phyloP scores from a whole-genome alignment of 2,329 filamentous ascomycete species.

The Penicillium sp. region DNA sequence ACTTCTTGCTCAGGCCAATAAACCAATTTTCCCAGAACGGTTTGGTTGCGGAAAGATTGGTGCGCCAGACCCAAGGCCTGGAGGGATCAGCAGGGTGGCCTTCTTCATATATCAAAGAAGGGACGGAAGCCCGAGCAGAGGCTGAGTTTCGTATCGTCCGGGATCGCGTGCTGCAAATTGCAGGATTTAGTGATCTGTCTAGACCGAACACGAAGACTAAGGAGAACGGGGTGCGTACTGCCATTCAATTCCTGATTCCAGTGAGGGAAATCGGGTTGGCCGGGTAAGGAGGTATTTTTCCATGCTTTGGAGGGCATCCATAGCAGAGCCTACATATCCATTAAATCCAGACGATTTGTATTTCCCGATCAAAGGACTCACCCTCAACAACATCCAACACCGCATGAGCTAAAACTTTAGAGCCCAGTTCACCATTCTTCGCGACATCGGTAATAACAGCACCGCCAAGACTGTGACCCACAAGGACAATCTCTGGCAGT shows the following conservation, averaged over 20 bases:
- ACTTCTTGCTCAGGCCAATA: conserved; percentile 81
- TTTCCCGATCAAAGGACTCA: conserved; percentile 12
- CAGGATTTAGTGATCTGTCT: conserved; percentile 1
- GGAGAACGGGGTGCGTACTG: conserved; percentile 53
- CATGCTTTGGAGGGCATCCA: conserved; percentile 94
- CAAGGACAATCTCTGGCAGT: conserved; percentile 74
- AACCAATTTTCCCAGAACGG: conserved; percentile 97
- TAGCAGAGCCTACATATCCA: conserved; percentile 66
- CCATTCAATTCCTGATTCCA: conserved; percentile 87
- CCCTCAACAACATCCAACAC: conserved; percentile 93
- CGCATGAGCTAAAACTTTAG: conserved; percentile 75
- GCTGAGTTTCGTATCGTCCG: conserved; percentile 80
- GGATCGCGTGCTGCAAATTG: conserved; percentile 61
- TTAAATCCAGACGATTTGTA: neutral
- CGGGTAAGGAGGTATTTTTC: conserved; percentile 83
- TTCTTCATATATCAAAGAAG: conserved; percentile 66
- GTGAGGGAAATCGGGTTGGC: conserved; percentile 72
- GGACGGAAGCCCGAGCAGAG: conserved; percentile 86
- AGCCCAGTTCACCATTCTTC: conserved; percentile 63
- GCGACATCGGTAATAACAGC: conserved; percentile 87
- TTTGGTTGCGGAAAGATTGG: conserved; percentile 78
- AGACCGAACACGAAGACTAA: neutral
- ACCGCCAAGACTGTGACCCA: conserved; percentile 91
- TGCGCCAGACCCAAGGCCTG: conserved; percentile 77
- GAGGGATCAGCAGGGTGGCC: conserved; percentile 31